Evolutionary conservation across 2,329 filamentous ascomycete genomes (phyloP).

Genomic region (Coniella vitis): DNA sequence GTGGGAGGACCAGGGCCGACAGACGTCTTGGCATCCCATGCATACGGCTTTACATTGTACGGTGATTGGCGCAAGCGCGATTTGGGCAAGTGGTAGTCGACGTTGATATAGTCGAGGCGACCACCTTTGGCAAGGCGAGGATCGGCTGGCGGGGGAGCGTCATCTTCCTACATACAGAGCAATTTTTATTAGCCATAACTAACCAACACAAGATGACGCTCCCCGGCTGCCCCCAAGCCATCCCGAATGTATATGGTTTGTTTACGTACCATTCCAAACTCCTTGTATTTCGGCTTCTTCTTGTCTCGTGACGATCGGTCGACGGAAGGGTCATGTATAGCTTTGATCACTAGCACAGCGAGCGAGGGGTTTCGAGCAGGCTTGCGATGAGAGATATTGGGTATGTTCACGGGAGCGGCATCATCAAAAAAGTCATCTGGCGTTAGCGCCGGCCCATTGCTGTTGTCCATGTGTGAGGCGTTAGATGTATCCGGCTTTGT

Average conservation of each 20-base stretch:
- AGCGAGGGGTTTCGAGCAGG: constrained; percentile 51
- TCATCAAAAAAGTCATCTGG: constrained; percentile 23
- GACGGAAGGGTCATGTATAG: constrained; percentile 55
- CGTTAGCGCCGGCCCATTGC: constrained; percentile 25
- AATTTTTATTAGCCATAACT: constrained; percentile 37
- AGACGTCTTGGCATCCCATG: constrained; percentile 75
- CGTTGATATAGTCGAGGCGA: constrained; percentile 59
- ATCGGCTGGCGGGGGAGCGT: constrained; percentile 66
- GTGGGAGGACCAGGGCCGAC: constrained; percentile 84
- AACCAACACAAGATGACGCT: constrained; percentile 46
- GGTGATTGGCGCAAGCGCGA: constrained; percentile 64
- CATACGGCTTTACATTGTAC: constrained; percentile 75
- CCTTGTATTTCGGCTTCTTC: constrained; percentile 54
- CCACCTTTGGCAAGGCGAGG: constrained; percentile 71
- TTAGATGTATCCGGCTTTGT: constrained; percentile 50
- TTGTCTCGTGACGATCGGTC: constrained; percentile 46
- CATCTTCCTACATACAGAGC: constrained; percentile 62
- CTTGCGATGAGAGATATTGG: constrained; percentile 33
- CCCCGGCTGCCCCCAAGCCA: constrained; percentile 34
- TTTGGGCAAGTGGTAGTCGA: constrained; percentile 63
- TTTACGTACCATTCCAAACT: constrained; percentile 62
- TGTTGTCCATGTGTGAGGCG: constrained; percentile 36
- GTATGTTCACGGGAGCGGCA: constrained; percentile 26
- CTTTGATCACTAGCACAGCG: constrained; percentile 49
- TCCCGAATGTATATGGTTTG: constrained; percentile 32